These are phyloP conservation scores for Thelonectria rubi DNA, from an alignment of 2,329 filamentous ascomycete genomes.

Conservation along the genomic window DNA sequence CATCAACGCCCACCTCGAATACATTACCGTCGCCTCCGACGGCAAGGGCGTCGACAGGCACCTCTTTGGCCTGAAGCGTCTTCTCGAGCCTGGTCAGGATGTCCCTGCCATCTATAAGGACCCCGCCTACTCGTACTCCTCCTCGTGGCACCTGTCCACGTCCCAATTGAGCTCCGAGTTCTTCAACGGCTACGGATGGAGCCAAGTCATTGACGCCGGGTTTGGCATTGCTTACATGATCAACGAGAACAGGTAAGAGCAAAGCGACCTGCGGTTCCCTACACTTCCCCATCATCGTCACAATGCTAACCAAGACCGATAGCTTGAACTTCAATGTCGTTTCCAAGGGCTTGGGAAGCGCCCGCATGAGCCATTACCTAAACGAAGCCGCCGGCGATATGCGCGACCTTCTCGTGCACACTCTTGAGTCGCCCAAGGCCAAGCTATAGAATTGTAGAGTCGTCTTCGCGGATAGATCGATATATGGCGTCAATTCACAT, in stretches of 20 bases:
- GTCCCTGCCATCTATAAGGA: constrained; percentile 87
- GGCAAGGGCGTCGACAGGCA: constrained; percentile 96
- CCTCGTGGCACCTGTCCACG: constrained; percentile 88
- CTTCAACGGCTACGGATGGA: constrained; percentile 99
- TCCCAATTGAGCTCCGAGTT: constrained; percentile 94
- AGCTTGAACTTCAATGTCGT: constrained; percentile 99
- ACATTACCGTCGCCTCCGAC: constrained; percentile 88
- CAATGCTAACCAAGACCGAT: constrained; percentile 30
- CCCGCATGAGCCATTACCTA: constrained; percentile 95
- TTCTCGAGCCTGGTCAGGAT: constrained; percentile 81
- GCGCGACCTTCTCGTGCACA: constrained; percentile 83
- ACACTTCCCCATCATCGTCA: background rate
- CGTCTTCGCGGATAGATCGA: constrained; percentile 12
- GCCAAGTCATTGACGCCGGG: constrained; percentile 93
- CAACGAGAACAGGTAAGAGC: constrained; percentile 87
- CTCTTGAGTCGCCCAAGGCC: constrained; percentile 81
- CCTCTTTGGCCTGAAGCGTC: constrained; percentile 95
- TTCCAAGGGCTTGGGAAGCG: constrained; percentile 88
- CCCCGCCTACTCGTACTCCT: constrained; percentile 83
- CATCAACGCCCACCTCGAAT: constrained; percentile 83
- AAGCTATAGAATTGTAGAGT: constrained; percentile 72
- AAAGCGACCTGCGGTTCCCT: background rate
- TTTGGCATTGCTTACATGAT: constrained; percentile 99
- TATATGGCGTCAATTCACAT: constrained; percentile 8
- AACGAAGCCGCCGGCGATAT: constrained; percentile 94